Evolutionary conservation across 176 grass and related monocot species (phyloP), one percentile per base, ranked within the genome.

Genomic region (Juncus effusus): DNA sequence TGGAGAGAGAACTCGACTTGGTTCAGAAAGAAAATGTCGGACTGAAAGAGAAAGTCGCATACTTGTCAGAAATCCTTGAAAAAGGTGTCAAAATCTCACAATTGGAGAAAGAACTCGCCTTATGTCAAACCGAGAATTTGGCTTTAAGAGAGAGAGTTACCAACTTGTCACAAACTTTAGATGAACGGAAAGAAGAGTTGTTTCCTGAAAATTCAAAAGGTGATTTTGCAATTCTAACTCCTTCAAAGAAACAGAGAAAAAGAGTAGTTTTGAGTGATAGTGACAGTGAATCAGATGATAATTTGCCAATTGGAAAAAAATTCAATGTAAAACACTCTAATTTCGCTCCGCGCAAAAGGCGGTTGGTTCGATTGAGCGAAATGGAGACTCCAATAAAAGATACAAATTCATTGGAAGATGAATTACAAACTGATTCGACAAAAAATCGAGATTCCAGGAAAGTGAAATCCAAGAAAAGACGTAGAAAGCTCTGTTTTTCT

Each of bases 281-380:
- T 42, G 86, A 84, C 42, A 70, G 56, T 65, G 77, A 83, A 10
- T 42, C 61, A 60, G 54, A 73, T 72, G 79, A 84, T 75, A 59
- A 38, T 42, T 63, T 75, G 56, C 72, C 64, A 9, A 87, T 78
- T 42, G 13, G n/a, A 45, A 38, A 87, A 59, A 61, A 73, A 51
- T 28, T 82, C 6, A 75, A 80, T 56, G 41, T n/a, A 11, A 54
- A 70, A 61, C 65, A 62, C 73, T 38, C 9, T 1, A 51, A 44
- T 54, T 42, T 42, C 15, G 69, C 5, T 28, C 19, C 3, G 14
- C 8, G 59, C 19, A 83, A 55, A 36, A 86, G 83, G 59, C 70
- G 54, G 28, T 87, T 75, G 2, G 49, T 77, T 80, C 50, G 40
- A 10, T 71, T 65, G 38, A 10, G 14, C 57, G 67, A 80, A 67